Conservation (phyloP, 2,329 filamentous ascomycete species). For the Mollisia scopiformis region DNA sequence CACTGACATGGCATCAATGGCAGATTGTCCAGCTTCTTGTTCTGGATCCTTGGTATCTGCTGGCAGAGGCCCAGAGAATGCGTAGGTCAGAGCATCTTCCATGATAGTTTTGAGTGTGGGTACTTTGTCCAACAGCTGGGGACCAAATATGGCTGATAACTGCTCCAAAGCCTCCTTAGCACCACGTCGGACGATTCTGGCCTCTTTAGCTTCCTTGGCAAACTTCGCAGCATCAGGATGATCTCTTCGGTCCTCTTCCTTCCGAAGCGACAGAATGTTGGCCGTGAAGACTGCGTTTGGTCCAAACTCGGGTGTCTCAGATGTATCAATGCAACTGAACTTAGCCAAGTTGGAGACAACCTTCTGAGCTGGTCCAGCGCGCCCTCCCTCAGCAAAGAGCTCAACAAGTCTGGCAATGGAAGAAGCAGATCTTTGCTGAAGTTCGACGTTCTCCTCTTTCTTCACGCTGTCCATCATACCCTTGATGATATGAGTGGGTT, state of each 20-base stretch:
- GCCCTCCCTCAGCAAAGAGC: conserved; percentile 78
- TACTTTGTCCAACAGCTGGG: conserved; percentile 77
- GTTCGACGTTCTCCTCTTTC: conserved; percentile 84
- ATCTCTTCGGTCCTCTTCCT: conserved; percentile 94
- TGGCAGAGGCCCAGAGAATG: conserved; percentile 75
- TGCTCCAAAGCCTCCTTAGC: conserved; percentile 95
- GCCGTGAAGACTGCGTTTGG: conserved; percentile 78
- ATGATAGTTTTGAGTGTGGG: conserved; percentile 83
- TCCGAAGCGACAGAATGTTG: conserved; percentile 89
- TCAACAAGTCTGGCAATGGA: conserved; percentile 87
- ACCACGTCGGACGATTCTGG: conserved; percentile 86
- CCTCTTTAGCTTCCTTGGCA: conserved; percentile 85
- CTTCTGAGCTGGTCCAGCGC: conserved; percentile 88
- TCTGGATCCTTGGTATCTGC: conserved; percentile 73
- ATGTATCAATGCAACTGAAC: conserved; percentile 96
- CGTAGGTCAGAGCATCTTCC: conserved; percentile 75
- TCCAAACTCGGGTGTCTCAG: conserved; percentile 93
- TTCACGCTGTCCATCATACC: conserved; percentile 99
- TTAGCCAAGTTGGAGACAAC: conserved; percentile 95
- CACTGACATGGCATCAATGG: conserved; percentile 92
- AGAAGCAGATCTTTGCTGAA: conserved; percentile 84
- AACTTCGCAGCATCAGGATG: conserved; percentile 90
- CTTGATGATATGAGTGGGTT: conserved; percentile 90
- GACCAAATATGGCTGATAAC: conserved; percentile 77
- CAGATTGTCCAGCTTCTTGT: conserved; percentile 81